Percentiles rank a stretch among this genome's conserved stretches.
These are phyloP conservation scores for Trichoderma reesei DNA, from an alignment of 495 filamentous ascomycete genomes.

Conservation along the genomic window DNA sequence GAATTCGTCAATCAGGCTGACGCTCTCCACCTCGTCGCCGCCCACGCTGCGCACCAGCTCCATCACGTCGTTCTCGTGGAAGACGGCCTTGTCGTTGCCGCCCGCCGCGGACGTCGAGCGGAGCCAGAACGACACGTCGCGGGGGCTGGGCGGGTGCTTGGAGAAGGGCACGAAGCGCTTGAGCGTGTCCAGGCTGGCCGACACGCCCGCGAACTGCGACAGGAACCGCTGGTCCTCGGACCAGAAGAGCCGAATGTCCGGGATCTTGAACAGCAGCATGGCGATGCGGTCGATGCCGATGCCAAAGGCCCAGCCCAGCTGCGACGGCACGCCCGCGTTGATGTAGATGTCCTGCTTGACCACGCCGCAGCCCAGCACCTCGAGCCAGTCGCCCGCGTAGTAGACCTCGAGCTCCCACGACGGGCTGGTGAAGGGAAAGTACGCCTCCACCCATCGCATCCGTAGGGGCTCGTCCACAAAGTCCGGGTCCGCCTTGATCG, in stretches of 20 bases:
- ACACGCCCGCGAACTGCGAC: conserved; percentile 59
- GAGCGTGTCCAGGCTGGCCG: conserved; percentile 37
- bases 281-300: conserved; percentile 87
- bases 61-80: conserved; percentile 97
- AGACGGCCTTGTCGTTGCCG: conserved; percentile 37
- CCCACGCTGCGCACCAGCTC: conserved; percentile 74
- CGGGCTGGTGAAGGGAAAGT: conserved; percentile 91
- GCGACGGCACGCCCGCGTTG: conserved; percentile 62
- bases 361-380: conserved; percentile 89
- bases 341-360: conserved; percentile 68
- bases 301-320: conserved; percentile 93
- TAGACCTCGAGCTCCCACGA: conserved; percentile 94
- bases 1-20: conserved; percentile 71
- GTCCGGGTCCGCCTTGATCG: conserved; percentile 38
- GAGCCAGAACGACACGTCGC: conserved; percentile 93
- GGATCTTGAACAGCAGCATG: conserved; percentile 92
- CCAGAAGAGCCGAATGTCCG: conserved; percentile 98
- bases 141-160: conserved; percentile 75
- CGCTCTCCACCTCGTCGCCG: conserved; percentile 80
- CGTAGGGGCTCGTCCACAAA: conserved; percentile 56
- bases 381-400: conserved; percentile 91
- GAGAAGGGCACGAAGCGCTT: conserved; percentile 75
- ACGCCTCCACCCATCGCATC: conserved; percentile 91
- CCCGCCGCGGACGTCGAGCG: conserved; percentile 42
- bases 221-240: conserved; percentile 74